Conservation (phyloP, 2,329 filamentous ascomycete species). For the Dendrostoma leiphaemia region DNA sequence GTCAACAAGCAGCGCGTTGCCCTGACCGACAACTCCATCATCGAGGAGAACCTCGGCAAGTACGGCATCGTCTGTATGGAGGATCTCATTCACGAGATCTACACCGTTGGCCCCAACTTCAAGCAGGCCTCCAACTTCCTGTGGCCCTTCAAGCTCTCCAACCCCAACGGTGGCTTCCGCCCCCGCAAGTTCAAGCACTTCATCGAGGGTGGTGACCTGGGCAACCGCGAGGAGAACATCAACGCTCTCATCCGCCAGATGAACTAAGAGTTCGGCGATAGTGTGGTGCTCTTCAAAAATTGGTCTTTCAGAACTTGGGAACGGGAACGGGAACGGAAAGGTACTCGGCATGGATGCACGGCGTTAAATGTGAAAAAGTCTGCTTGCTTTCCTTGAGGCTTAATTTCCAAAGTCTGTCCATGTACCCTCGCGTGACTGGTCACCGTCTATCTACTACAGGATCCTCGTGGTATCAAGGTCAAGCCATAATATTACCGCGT, state of each 20-base stretch:
- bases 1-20: slow-evolving; percentile 96
- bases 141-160: slow-evolving; percentile 99
- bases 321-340: slow-evolving; percentile 16
- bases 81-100: slow-evolving; percentile 99
- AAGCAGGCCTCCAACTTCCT: slow-evolving; percentile 99
- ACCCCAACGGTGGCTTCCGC: slow-evolving; percentile 96
- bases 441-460: slow-evolving; percentile 11
- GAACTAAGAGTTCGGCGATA: slow-evolving; percentile 65
- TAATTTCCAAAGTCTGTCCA: slow-evolving; percentile 10
- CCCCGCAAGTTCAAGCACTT: slow-evolving; percentile 98
- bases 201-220: slow-evolving; percentile 96
- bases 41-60: slow-evolving; percentile 95
- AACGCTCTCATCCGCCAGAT: slow-evolving; percentile 95
- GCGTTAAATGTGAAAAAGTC: slow-evolving; percentile 31
- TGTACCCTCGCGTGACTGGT: slow-evolving; percentile 17
- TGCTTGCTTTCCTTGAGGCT: slow-evolving; percentile 19
- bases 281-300: slow-evolving; percentile 23
- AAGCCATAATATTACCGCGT: slow-evolving; percentile 13
- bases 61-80: slow-evolving; percentile 99
- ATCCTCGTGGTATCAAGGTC: slow-evolving; percentile 8
- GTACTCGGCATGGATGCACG: slow-evolving; percentile 30
- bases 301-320: slow-evolving; percentile 28
- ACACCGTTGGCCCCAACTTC: slow-evolving; percentile 98
- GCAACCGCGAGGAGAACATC: slow-evolving; percentile 98
- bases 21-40: slow-evolving; percentile 95